Evolutionary conservation across 352 stramenopile genomes (phyloP), one percentile per base, ranked within the genome.

Genomic region (Globisporangium emineosum): DNA sequence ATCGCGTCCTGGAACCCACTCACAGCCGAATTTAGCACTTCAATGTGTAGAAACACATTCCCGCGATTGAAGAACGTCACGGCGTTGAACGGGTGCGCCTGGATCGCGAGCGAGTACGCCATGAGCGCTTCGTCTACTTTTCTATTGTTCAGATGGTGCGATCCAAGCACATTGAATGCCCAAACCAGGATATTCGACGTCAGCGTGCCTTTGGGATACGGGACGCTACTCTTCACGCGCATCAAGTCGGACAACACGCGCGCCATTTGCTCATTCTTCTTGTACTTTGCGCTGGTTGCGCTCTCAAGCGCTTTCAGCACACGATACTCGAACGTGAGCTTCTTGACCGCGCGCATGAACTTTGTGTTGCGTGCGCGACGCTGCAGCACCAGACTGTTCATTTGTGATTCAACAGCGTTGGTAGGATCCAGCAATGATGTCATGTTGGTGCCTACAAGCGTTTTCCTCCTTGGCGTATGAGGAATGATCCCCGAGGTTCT

Each of bases 51-150:
- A 50, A 79, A 89, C 32, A 78, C 72, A 45, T 84, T 87, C 40
- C 70, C 76, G 8, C 78, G 71, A 50, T 89, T 89, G 27, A 86
- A 86, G n/a, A 76, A 72, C 17, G 76, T 73, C 40, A 71, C 66
- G 2, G 73, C 40, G 23, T 73, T 69, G 15, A 49, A 68, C 33
- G 78, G 67, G 37, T 83, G 63, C 13, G 73, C 75, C 42, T 84
- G 74, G 35, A 86, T 83, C 3, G 77, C 80, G 3, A 84, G 45
- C 10, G 78, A 81, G 33, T 86, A 87, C 0, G 78, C 71, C 62
- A 77, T 75, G 2, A 89, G 61, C 2, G 80, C 80, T 9, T 89
- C 76, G 40, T 89, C 76, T 5, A 79, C 45, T 13, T 70, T 75
- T 1, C 53, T 55, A 0, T 69, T 57, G 6, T 66, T 21, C 3